A percentile compares a stretch with the other conserved stretches of the same genome.
These are phyloP conservation scores for Carallia brachiata DNA, from an alignment of 345 rosid genomes.

Conservation along the genomic window DNA sequence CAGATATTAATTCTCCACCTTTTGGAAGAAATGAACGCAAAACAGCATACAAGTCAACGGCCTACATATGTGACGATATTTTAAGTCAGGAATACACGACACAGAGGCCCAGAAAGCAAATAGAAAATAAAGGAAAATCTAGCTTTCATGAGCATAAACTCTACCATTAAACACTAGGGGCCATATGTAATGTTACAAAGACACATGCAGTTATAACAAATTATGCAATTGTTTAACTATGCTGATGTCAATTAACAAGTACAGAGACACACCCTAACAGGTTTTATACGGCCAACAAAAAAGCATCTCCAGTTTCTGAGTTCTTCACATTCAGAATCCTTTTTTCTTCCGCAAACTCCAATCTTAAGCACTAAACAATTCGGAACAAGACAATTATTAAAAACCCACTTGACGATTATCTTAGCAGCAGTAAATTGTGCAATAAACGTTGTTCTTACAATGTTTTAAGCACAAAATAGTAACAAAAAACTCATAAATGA, in stretches of 20 bases:
- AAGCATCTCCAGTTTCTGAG: not conserved
- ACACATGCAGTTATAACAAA: too few species aligned
- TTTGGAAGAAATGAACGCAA: conserved; percentile 77
- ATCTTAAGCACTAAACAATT: not conserved
- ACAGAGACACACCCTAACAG: too few species aligned
- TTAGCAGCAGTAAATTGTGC: not conserved
- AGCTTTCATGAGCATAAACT: not conserved
- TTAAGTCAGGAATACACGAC: not conserved
- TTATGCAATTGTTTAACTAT: too few species aligned
- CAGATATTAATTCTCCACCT: conserved; percentile 69
- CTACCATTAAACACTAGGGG: not conserved
- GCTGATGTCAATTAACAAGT: too few species aligned
- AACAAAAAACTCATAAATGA: too few species aligned
- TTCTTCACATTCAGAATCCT: not conserved
- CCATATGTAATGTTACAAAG: too few species aligned
- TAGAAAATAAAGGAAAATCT: not conserved
- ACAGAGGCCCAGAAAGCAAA: not conserved
- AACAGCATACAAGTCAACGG: conserved; percentile 75
- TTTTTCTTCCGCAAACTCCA: not conserved
- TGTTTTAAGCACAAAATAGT: too few species aligned
- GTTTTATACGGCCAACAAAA: not conserved
- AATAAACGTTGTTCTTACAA: not conserved
- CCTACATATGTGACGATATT: conserved; percentile 40
- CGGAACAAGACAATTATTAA: not conserved
- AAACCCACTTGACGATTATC: not conserved